Evolutionary conservation across 495 filamentous ascomycete genomes (phyloP).

Genomic region (Aspergillus leporis): DNA sequence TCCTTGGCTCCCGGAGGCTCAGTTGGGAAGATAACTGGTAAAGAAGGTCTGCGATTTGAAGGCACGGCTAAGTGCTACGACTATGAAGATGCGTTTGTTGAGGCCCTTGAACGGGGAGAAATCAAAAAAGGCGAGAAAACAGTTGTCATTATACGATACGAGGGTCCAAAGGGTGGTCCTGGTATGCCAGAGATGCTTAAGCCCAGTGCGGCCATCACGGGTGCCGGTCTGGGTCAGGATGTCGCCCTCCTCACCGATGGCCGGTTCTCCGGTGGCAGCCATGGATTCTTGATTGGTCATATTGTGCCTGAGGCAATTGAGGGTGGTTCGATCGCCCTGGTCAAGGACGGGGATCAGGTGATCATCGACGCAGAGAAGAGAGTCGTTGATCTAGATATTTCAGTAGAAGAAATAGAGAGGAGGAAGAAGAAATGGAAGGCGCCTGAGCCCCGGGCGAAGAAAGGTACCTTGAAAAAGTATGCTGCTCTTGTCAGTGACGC

Average conservation of each 20-base stretch:
- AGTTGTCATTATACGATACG: constrained; percentile 96
- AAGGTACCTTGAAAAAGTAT: constrained; percentile 82
- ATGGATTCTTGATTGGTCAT: constrained; percentile 50
- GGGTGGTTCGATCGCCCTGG: constrained; percentile 51
- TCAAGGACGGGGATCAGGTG: constrained; percentile 51
- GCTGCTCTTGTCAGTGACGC: constrained; percentile 36
- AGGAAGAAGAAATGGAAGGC: constrained; percentile 58
- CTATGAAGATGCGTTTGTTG: constrained; percentile 76
- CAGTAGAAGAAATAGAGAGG: constrained; percentile 46
- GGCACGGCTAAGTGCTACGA: constrained; percentile 89
- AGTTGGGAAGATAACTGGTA: constrained; percentile 98
- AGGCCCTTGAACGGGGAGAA: constrained; percentile 72
- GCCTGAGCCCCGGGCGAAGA: constrained; percentile 19
- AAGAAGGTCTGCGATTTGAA: constrained; percentile 86
- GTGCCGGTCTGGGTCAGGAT: constrained; percentile 69
- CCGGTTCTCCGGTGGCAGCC: constrained; percentile 43
- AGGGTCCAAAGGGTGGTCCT: constrained; percentile 91
- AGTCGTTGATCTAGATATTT: constrained; percentile 44
- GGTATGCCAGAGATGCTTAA: constrained; percentile 86
- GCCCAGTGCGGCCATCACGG: constrained; percentile 83
- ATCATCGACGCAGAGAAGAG: constrained; percentile 50
- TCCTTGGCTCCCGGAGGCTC: constrained; percentile 86
- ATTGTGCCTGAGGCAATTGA: constrained; percentile 55
- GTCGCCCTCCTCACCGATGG: constrained; percentile 49
- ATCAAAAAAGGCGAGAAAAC: constrained; percentile 97